Conservation (phyloP, 2,329 filamentous ascomycete genomes). For the Epicoccum sorghinum region DNA sequence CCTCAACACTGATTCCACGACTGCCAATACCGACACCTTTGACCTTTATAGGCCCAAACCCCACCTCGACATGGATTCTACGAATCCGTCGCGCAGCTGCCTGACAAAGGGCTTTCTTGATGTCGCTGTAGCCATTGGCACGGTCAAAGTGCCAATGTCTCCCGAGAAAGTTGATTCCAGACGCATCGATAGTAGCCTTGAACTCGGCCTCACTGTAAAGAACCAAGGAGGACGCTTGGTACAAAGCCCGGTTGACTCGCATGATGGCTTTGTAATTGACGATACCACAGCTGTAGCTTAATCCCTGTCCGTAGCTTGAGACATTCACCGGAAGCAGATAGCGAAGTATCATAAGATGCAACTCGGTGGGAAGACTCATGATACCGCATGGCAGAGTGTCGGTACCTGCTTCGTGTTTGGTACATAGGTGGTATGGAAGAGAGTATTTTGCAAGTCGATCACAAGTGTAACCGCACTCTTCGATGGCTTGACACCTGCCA, state of each 20-base stretch:
- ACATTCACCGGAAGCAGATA: constrained; percentile 7
- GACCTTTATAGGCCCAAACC: background rate
- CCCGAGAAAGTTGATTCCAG: background rate
- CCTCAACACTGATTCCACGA: background rate
- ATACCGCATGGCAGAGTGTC: constrained; percentile 23
- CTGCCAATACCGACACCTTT: background rate
- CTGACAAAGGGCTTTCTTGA: constrained; percentile 1
- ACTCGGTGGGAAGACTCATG: constrained; percentile 20
- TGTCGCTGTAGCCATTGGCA: background rate
- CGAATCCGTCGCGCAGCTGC: constrained; percentile 3
- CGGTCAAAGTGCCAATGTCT: background rate
- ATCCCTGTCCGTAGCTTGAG: too few species aligned
- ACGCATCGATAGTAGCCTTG: background rate
- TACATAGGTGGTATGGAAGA: constrained; percentile 21
- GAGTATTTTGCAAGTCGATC: constrained; percentile 8
- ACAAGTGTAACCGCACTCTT: constrained; percentile 21
- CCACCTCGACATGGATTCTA: constrained; percentile 1
- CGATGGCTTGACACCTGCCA: constrained; percentile 23
- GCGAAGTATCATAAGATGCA: constrained; percentile 25
- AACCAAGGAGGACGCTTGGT: constrained; percentile 17
- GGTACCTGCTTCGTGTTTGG: constrained; percentile 14
- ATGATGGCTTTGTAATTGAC: constrained; percentile 6
- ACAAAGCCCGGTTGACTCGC: constrained; percentile 19
- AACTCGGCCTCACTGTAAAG: constrained; percentile 20
- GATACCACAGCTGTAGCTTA: too few species aligned